Conservation (phyloP, 805 yeast species). For the Debaryomyces prosopidis region DNA sequence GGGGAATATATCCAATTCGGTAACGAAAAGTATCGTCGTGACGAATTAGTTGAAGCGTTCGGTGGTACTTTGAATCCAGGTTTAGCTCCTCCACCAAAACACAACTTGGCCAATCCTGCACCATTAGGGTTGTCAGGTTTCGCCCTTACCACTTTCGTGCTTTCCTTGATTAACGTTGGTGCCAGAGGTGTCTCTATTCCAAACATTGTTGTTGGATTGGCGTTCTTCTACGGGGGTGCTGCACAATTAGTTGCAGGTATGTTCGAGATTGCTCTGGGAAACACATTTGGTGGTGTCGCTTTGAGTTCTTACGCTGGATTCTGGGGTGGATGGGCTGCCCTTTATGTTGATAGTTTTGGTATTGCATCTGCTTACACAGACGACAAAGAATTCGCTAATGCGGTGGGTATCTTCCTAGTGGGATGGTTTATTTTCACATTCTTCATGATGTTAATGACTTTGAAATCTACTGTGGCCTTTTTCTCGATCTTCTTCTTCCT, state of each 20-base stretch:
- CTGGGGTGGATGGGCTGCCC: constrained; percentile 75
- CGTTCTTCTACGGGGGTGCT: constrained; percentile 72
- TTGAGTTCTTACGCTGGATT: constrained; percentile 66
- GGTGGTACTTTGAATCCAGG: constrained; percentile 85
- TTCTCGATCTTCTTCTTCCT: constrained; percentile 42
- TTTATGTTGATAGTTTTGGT: constrained; percentile 41
- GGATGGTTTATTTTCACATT: constrained; percentile 49
- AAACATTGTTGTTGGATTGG: constrained; percentile 63
- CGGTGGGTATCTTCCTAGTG: constrained; percentile 38
- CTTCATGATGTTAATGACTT: constrained; percentile 39
- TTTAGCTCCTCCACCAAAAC: constrained; percentile 43
- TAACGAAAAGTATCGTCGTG: constrained; percentile 61
- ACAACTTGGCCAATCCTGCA: constrained; percentile 65
- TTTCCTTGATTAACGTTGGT: constrained; percentile 60
- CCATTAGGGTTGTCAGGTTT: constrained; percentile 74
- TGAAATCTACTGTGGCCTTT: constrained; percentile 45
- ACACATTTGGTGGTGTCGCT: constrained; percentile 73
- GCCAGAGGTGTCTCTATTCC: constrained; percentile 68
- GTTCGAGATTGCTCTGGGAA: constrained; percentile 74
- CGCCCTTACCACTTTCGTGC: constrained; percentile 66
- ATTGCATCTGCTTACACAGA: constrained; percentile 35
- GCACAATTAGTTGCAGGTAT: constrained; percentile 72
- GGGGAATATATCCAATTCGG: constrained; percentile 73
- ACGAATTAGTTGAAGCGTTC: constrained; percentile 63
- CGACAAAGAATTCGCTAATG: constrained; percentile 26